Base-by-base conservation (phyloP, 1,139 yeast genomes). In the Candida tetrigidarum region DNA sequence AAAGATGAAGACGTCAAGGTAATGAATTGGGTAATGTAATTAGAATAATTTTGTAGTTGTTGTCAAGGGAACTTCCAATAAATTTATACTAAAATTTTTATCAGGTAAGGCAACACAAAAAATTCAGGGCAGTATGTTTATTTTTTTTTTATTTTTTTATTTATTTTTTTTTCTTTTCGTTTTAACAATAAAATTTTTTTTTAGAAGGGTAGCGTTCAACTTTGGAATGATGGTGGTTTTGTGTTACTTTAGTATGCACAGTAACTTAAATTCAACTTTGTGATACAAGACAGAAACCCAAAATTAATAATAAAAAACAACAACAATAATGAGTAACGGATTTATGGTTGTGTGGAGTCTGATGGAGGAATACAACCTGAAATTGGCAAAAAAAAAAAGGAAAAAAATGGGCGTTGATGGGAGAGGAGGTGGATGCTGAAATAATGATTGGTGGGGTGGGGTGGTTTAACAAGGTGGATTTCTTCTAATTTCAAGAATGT, bases 31-130 rank as follows among this genome's bases (percentile, higher is more conserved):
- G 39, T 26, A 37, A 27, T 37, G 39, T 37, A 37, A 37, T 37
- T 37, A 33, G 29, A 37, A 32, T 32, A 32, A 32, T 32, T 32
- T 35, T n/a, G n/a, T n/a, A n/a, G 20, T 37, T 37, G 39, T 37
- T 37, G 39, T 37, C 39, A 37, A 37, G 39, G 39, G 39, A 27
- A 37, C 39, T 37, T 37, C 25, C 18, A 37, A 26, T 37, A 25
- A 37, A 27, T 37, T 37, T 37, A 32, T 32, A 32, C 36, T 32
- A 32, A 32, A 32, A 10, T 37, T 25, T n/a, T n/a, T n/a, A n/a
- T n/a, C n/a, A n/a, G n/a, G n/a, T n/a, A n/a, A n/a, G n/a, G n/a
- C n/a, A n/a, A n/a, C n/a, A 35, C 2, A 7, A 35, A 35, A 23
- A 35, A 35, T 35, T 26, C 38, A 35, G 38, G 38, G 29, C 38